Evolutionary conservation across 179 eudicot species (phyloP), one percentile per base, ranked within the genome.

Genomic region (Silene noctiflora): DNA sequence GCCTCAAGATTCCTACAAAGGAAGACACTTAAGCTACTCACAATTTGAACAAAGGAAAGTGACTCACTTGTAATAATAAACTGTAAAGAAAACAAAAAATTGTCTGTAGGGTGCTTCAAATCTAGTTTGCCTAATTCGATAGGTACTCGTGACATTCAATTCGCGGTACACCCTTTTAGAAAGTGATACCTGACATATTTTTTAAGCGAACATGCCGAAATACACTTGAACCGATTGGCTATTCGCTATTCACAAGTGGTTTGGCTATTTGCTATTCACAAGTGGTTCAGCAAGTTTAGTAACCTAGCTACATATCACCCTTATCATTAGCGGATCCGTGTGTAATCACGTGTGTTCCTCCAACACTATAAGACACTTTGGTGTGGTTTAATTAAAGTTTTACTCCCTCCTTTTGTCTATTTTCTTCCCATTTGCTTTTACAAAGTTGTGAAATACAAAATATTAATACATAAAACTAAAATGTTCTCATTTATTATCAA

Each of bases 1-100:
- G 84, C 90, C 81, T 88, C 96, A 78, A 91, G 88, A 79, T 58
- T 75, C 87, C 94, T 91, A 85, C 33, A 77, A 53, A 58, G 63
- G 67, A 76, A 68, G 60, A 63, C 60, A 58, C 58, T 25, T 60
- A 72, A 17, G 62, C 22, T 48, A 35, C 74, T 21, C 48, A 66
- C 10, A 29, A 24, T 22, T 29, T 35, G 33, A 62, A 60, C 66
- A 51, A 24, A 64, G 27, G 64, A 46, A 51, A 29, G 25, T 35
- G 75, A 31, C 53, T 73, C 53, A 72, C 22, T 6, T 65, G 46
- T 8, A 59, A 8, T 51, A 51, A 12, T 51, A 4, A 51, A 35
- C 9, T 35, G 42, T 51, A 12, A 51, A 51, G 17, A 48, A 48
- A 14, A 48, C 13, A 48, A 48, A 51, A 51, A 51, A 51, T 0